Evolutionary conservation across 73 alveolate species (phyloP).

Genomic region (Symbiodinium pilosum): DNA sequence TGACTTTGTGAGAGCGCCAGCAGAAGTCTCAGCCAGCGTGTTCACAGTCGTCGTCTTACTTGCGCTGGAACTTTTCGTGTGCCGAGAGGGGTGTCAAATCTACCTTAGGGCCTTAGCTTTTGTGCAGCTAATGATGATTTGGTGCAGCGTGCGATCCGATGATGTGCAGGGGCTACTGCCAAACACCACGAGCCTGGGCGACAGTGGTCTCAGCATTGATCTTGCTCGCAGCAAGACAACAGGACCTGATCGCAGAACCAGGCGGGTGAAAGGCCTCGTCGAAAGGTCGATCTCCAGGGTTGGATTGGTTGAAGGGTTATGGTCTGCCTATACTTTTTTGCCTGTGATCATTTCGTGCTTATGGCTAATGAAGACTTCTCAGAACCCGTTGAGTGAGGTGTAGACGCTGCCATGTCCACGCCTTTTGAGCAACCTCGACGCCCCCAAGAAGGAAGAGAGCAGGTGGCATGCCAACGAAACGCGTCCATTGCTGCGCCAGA

Average conservation of each 20-base stretch:
- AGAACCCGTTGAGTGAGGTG: background rate
- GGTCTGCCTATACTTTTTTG: background rate
- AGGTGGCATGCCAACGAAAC: background rate
- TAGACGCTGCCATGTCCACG: background rate
- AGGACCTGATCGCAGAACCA: background rate
- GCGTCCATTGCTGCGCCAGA: background rate
- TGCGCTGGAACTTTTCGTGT: background rate
- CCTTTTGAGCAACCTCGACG: background rate
- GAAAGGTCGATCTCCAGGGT: background rate
- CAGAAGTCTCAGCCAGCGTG: background rate
- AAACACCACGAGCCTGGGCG: background rate
- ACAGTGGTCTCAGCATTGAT: background rate
- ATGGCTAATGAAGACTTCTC: background rate
- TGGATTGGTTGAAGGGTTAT: background rate
- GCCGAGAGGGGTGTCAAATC: no score
- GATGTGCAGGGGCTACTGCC: background rate
- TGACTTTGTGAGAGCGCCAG: no score
- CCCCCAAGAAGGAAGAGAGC: background rate
- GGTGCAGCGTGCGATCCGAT: background rate
- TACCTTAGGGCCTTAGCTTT: no score
- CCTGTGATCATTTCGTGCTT: background rate
- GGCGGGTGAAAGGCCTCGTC: background rate
- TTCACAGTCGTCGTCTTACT: background rate
- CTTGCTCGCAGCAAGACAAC: background rate
- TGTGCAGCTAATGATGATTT: no score